These are phyloP conservation scores for Lachnellula subtilissima DNA, from an alignment of 2,329 filamentous ascomycete genomes.

Conservation along the genomic window DNA sequence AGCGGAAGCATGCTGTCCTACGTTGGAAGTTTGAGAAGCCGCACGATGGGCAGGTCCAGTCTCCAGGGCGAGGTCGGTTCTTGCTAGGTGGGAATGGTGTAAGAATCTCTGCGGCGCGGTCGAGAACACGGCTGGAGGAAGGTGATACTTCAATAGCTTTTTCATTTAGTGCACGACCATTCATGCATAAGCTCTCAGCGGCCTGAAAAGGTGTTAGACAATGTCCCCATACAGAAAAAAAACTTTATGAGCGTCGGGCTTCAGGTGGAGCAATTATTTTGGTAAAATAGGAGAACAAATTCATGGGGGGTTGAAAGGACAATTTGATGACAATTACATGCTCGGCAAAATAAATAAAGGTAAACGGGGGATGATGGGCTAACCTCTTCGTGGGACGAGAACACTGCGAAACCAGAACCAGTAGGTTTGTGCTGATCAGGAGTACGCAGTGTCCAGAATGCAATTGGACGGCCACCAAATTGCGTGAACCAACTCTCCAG, in stretches of 20 bases:
- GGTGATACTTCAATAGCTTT: constrained; percentile 99
- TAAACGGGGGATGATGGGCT: constrained; percentile 22
- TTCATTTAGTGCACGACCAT: constrained; percentile 93
- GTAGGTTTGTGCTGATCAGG: constrained; percentile 99
- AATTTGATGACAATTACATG: constrained; percentile 25
- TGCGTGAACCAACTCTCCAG: constrained; percentile 99
- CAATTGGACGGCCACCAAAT: constrained; percentile 94
- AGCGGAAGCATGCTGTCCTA: constrained; percentile 96
- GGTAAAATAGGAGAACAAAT: constrained; percentile 30
- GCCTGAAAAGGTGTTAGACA: constrained; percentile 54
- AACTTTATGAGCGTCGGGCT: constrained; percentile 24
- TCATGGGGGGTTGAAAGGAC: constrained; percentile 25
- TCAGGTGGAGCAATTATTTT: constrained; percentile 20
- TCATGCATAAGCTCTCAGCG: constrained; percentile 98
- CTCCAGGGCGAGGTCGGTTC: constrained; percentile 92
- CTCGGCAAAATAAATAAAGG: constrained; percentile 25
- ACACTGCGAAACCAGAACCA: constrained; percentile 94
- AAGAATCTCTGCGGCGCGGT: constrained; percentile 90
- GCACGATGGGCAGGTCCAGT: constrained; percentile 98
- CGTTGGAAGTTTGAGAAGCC: constrained; percentile 99
- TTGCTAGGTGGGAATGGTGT: constrained; percentile 98
- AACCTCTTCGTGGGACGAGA: constrained; percentile 98
- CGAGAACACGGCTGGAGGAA: constrained; percentile 92
- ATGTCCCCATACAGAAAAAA: constrained; percentile 30
- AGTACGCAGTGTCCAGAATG: constrained; percentile 96